A percentile compares a stretch with the other conserved stretches of the same genome.
Conservation (phyloP, 345 rosid species). For the Citrus trifoliata region DNA sequence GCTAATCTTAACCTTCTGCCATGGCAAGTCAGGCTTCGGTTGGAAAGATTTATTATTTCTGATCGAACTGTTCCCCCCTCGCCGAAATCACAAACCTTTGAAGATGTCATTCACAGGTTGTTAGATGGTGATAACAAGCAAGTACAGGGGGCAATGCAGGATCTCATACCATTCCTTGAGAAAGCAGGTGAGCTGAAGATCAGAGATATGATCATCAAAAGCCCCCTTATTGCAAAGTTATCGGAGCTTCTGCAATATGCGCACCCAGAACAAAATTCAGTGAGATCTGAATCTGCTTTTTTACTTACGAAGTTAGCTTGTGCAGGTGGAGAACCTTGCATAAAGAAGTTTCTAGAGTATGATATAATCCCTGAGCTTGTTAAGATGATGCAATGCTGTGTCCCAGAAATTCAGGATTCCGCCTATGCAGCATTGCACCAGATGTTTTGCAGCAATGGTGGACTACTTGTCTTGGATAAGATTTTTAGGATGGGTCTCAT, state of each 20-base stretch:
- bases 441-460: constrained; percentile 25
- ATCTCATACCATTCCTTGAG: constrained; percentile 32
- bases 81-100: constrained; percentile 20
- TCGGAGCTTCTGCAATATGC: constrained; percentile 22
- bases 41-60: constrained; percentile 19
- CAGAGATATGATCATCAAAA: constrained; percentile 23
- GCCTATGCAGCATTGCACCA: constrained; percentile 28
- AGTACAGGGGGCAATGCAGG: constrained; percentile 25
- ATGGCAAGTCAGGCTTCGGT: constrained; percentile 29
- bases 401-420: constrained; percentile 29
- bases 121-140: constrained; percentile 7
- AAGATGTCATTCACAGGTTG: constrained; percentile 22
- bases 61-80: constrained; percentile 11
- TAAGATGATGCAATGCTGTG: constrained; percentile 29
- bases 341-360: constrained; percentile 22
- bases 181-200: constrained; percentile 25
- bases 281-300: constrained; percentile 29
- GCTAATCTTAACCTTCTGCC: constrained; percentile 24
- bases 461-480: constrained; percentile 19
- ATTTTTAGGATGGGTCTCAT: constrained; percentile 18
- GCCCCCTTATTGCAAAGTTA: constrained; percentile 23
- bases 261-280: constrained; percentile 12
- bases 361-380: constrained; percentile 21
- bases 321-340: constrained; percentile 28
- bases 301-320: constrained; percentile 28